These are phyloP conservation scores for Scleroderma bovista DNA, from an alignment of 768 basidiomycete species.

Conservation along the genomic window DNA sequence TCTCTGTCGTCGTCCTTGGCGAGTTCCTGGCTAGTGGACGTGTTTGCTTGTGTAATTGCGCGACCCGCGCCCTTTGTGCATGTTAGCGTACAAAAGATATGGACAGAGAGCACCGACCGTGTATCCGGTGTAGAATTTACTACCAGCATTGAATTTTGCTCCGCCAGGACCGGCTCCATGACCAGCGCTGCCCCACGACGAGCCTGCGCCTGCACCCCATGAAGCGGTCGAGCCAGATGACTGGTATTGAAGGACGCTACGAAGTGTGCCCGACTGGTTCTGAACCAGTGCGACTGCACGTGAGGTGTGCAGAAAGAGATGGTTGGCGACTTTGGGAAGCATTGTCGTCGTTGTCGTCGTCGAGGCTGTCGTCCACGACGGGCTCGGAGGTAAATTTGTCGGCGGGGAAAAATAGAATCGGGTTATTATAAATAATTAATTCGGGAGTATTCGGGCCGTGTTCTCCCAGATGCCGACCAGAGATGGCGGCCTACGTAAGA, in stretches of 20 bases:
- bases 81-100: slow-evolving; percentile 3
- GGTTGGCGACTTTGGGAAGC: slow-evolving; percentile 82
- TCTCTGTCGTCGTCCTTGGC: slow-evolving; percentile 54
- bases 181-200: slow-evolving; percentile 51
- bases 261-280: slow-evolving; percentile 59
- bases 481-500: no score
- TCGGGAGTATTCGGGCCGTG: no score
- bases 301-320: slow-evolving; percentile 67
- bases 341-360: slow-evolving; percentile 32
- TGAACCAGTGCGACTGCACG: slow-evolving; percentile 75
- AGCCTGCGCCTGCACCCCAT: slow-evolving; percentile 38
- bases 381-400: no score
- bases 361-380: background rate
- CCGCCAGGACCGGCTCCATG: slow-evolving; percentile 57
- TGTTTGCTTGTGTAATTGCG: slow-evolving; percentile 67
- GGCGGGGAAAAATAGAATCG: no score
- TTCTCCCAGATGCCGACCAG: no score
- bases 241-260: slow-evolving; percentile 73
- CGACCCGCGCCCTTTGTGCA: slow-evolving; percentile 57
- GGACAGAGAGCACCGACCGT: slow-evolving; percentile 41
- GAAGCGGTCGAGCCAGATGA: slow-evolving; percentile 38
- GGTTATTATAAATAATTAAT: no score
- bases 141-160: slow-evolving; percentile 65
- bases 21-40: slow-evolving; percentile 51
- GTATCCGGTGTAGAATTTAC: slow-evolving; percentile 65